A percentile compares a stretch with the other conserved stretches of the same genome.
phyloP scores from a whole-genome alignment of 208 protist genomes.

The Naegleria fowleri region DNA sequence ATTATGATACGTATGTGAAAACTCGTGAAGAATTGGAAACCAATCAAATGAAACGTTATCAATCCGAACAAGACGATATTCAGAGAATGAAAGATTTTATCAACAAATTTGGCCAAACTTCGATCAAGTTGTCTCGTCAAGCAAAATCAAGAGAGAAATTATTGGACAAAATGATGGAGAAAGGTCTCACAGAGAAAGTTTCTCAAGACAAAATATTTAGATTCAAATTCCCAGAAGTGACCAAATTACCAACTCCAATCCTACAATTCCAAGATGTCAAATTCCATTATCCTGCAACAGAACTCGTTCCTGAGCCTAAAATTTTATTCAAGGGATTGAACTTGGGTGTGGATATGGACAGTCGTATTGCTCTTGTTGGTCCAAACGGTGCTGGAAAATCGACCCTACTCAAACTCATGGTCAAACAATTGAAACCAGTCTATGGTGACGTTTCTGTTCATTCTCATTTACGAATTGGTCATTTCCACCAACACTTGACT shows the following conservation, averaged over 20 bases:
- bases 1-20: slow-evolving; percentile 86
- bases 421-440: slow-evolving; percentile 48
- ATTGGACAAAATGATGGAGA: slow-evolving; percentile 72
- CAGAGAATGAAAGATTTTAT: slow-evolving; percentile 78
- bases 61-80: slow-evolving; percentile 75
- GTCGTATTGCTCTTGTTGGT: slow-evolving; percentile 74
- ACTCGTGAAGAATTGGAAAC: slow-evolving; percentile 70
- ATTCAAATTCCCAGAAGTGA: slow-evolving; percentile 78
- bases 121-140: slow-evolving; percentile 70
- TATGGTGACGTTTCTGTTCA: slow-evolving; percentile 51
- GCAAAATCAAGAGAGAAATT: slow-evolving; percentile 86
- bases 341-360: slow-evolving; percentile 71
- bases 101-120: slow-evolving; percentile 75
- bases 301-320: slow-evolving; percentile 60
- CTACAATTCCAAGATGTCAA: slow-evolving; percentile 74
- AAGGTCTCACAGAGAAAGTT: slow-evolving; percentile 55
- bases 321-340: slow-evolving; percentile 77
- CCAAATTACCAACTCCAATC: slow-evolving; percentile 57
- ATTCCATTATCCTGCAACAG: slow-evolving; percentile 60
- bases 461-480: slow-evolving; percentile 66
- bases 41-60: slow-evolving; percentile 72
- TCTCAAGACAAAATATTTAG: slow-evolving; percentile 73
- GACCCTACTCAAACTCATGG: slow-evolving; percentile 85
- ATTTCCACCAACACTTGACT: slow-evolving; percentile 90
- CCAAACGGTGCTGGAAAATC: slow-evolving; percentile 94